A percentile compares a stretch with the other conserved stretches of the same genome.
Conservation (phyloP, 352 stramenopile species). For the Albugo candida region DNA sequence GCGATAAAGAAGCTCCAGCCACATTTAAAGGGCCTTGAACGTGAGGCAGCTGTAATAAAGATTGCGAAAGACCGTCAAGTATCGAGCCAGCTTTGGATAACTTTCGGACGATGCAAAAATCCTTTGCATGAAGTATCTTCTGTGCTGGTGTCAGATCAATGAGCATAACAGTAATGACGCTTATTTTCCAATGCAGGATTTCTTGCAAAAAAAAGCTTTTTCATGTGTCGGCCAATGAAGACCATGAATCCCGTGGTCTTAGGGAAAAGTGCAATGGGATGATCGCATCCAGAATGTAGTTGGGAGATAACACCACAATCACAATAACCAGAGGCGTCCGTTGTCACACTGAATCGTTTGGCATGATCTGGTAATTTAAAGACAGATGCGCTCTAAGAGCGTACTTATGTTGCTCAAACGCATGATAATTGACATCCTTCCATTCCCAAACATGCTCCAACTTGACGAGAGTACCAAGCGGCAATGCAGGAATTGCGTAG, state of each 20-base stretch:
- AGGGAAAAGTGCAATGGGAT: slow-evolving; percentile 12
- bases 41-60: too few relatives aligned
- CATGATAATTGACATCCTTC: slow-evolving; percentile 1
- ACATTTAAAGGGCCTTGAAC: too few relatives aligned
- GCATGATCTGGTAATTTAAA: slow-evolving; percentile 8
- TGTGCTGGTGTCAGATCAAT: slow-evolving; percentile 5
- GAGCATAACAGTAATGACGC: slow-evolving; percentile 7
- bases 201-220: slow-evolving; percentile 9
- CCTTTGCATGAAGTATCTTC: slow-evolving; percentile 6
- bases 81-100: too few relatives aligned
- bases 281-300: slow-evolving; percentile 1
- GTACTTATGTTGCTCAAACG: slow-evolving; percentile 8
- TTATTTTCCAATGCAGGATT: slow-evolving; percentile 9
- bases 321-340: too few relatives aligned
- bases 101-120: slow-evolving; percentile 4
- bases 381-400: slow-evolving; percentile 8
- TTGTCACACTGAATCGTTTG: slow-evolving; percentile 12
- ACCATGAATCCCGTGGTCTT: slow-evolving; percentile 6
- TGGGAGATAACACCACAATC: slow-evolving; percentile 5
- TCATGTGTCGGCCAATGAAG: slow-evolving; percentile 7
- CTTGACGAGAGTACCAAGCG: slow-evolving; percentile 10
- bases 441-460: too few relatives aligned
- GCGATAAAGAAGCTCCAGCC: too few relatives aligned
- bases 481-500: slow-evolving; percentile 8
- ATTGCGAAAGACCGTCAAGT: too few relatives aligned